Evolutionary conservation across 1,284 basidiomycete genomes (phyloP).

Genomic region (Sparassis latifolia): DNA sequence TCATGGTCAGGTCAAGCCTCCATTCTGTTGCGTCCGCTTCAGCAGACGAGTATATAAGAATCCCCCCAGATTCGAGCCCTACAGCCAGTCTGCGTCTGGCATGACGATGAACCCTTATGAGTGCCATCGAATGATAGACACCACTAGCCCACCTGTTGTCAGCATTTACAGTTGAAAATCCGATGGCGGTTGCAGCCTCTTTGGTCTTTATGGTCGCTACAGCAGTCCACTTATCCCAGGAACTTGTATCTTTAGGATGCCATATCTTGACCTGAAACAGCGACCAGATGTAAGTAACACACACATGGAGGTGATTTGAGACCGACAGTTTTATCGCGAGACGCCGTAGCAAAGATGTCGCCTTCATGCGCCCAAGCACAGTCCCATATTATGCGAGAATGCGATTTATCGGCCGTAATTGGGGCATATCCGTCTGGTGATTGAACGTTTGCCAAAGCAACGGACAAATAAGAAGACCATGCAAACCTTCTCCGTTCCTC

Average conservation of each 20-base stretch:
- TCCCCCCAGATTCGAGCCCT: constrained; percentile 66
- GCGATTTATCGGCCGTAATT: constrained; percentile 72
- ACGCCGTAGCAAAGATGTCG: constrained; percentile 85
- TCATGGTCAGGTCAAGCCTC: constrained; percentile 39
- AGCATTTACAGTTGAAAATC: constrained; percentile 41
- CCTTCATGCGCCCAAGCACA: constrained; percentile 76
- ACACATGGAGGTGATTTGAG: neutral
- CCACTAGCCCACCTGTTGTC: constrained; percentile 32
- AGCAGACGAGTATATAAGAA: constrained; percentile 47
- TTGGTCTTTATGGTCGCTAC: constrained; percentile 50
- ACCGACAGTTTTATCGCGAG: constrained; percentile 89
- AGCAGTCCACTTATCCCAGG: constrained; percentile 40
- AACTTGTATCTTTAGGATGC: constrained; percentile 30
- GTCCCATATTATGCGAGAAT: constrained; percentile 95
- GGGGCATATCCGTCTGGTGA: constrained; percentile 47
- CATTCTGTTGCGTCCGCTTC: constrained; percentile 35
- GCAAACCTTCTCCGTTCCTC: constrained; percentile 32
- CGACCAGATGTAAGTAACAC: neutral
- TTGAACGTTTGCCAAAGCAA: neutral
- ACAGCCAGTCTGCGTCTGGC: constrained; percentile 57
- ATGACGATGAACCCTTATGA: neutral
- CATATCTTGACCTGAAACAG: constrained; percentile 65
- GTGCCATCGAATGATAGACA: neutral
- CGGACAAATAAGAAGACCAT: neutral
- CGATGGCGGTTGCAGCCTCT: constrained; percentile 68